Percentiles rank a stretch among this genome's conserved stretches.
phyloP scores from a whole-genome alignment of 2,329 filamentous ascomycete species.

The Arthrobotrys sinensis region DNA sequence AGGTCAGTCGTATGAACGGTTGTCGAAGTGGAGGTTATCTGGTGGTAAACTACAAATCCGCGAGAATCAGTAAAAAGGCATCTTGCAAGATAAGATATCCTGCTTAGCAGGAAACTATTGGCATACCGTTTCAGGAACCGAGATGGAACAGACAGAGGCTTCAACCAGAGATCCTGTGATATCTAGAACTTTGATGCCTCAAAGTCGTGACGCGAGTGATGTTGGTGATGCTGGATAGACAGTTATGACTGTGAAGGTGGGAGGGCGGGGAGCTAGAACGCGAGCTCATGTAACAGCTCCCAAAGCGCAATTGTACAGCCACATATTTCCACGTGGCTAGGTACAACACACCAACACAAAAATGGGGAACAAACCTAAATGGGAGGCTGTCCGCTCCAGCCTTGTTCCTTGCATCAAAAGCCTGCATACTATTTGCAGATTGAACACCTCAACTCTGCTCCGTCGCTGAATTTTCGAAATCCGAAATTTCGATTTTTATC shows the following conservation, averaged over 20 bases:
- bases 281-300: constrained; percentile 1
- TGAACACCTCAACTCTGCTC: too few species aligned
- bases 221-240: constrained; percentile 5
- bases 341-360: background rate
- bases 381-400: too few species aligned
- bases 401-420: too few species aligned
- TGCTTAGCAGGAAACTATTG: background rate
- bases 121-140: constrained; percentile 10
- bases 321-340: background rate
- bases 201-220: constrained; percentile 9
- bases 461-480: background rate
- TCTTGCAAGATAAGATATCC: constrained; percentile 7
- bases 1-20: background rate
- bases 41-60: constrained; percentile 19
- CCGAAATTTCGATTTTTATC: background rate
- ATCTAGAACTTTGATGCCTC: background rate
- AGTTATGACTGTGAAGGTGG: constrained; percentile 24
- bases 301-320: constrained; percentile 3
- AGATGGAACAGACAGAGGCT: background rate
- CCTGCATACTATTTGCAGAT: too few species aligned
- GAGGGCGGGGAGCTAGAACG: constrained; percentile 14
- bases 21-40: background rate
- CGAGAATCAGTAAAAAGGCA: background rate
- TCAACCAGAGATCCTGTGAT: background rate
- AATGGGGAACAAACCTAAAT: background rate